phyloP scores from a whole-genome alignment of 2,329 filamentous ascomycete genomes.

The Trichophyton benhamiae region DNA sequence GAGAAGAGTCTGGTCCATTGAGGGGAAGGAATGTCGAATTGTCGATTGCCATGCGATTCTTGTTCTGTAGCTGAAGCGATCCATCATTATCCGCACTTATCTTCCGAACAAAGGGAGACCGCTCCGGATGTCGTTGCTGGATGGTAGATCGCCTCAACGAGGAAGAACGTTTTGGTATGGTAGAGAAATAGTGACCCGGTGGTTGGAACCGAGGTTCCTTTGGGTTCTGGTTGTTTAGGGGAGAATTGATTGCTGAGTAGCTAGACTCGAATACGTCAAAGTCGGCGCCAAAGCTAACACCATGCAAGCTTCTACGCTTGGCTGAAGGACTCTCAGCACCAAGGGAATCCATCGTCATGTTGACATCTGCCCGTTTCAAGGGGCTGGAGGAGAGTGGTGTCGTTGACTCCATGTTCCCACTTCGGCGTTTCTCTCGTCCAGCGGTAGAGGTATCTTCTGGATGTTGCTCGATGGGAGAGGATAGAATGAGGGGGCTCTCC shows the following conservation, averaged over 20 bases:
- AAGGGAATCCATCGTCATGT: conserved; percentile 73
- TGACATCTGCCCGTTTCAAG: conserved; percentile 80
- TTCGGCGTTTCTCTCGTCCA: conserved; percentile 39
- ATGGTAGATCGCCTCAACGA: conserved; percentile 77
- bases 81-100: conserved; percentile 35
- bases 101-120: conserved; percentile 41
- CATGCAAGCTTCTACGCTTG: conserved; percentile 79
- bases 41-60: conserved; percentile 66
- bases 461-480: not conserved
- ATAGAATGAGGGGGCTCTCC: conserved; percentile 2
- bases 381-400: conserved; percentile 55
- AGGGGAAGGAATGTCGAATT: conserved; percentile 55
- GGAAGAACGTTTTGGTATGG: conserved; percentile 56
- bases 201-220: conserved; percentile 18
- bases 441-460: conserved; percentile 9
- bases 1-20: conserved; percentile 49
- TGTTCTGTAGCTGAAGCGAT: conserved; percentile 41
- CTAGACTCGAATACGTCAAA: conserved; percentile 64
- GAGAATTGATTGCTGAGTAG: conserved; percentile 19
- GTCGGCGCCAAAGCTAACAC: conserved; percentile 49
- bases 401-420: conserved; percentile 37
- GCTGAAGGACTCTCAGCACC: conserved; percentile 60
- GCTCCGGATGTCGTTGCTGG: conserved; percentile 66
- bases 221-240: conserved; percentile 10
- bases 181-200: conserved; percentile 34